These are phyloP conservation scores for Avena insularis DNA, from an alignment of 176 grass and related monocot species.

Conservation along the genomic window DNA sequence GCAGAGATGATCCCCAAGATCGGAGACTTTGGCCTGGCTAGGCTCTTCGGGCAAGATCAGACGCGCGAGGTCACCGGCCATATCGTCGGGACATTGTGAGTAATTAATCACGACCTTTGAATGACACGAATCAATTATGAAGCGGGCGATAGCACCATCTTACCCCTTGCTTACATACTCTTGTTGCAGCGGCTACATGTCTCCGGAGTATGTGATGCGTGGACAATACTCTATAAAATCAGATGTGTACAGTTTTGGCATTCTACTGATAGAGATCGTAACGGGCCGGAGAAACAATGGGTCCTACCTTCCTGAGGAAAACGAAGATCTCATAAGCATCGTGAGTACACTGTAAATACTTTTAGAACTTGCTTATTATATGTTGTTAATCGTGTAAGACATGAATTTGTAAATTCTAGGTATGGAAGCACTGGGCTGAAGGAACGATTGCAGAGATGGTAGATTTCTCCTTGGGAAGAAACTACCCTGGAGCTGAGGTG, in stretches of 20 bases:
- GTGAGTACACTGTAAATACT: slow-evolving; percentile 38
- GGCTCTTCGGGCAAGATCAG: slow-evolving; percentile 34
- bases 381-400: too few relatives aligned
- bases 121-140: too few relatives aligned
- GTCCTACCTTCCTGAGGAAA: slow-evolving; percentile 13
- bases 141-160: background rate
- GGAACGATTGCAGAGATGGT: slow-evolving; percentile 46
- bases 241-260: slow-evolving; percentile 47
- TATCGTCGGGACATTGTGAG: slow-evolving; percentile 48
- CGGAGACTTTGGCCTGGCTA: slow-evolving; percentile 50
- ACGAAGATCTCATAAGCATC: slow-evolving; percentile 52
- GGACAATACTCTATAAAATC: slow-evolving; percentile 52
- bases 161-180: background rate
- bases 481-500: slow-evolving; percentile 41
- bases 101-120: background rate
- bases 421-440: slow-evolving; percentile 57
- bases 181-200: background rate
- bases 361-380: too few relatives aligned
- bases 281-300: slow-evolving; percentile 46
- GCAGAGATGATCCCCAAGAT: slow-evolving; percentile 50
- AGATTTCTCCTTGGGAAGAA: slow-evolving; percentile 36
- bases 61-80: slow-evolving; percentile 20
- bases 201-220: slow-evolving; percentile 51
- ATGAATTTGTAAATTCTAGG: slow-evolving; percentile 33
- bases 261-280: slow-evolving; percentile 66